Evolutionary conservation across 805 yeast species (phyloP), one percentile per base, ranked within the genome.

Genomic region (Kluyveromyces nonfermentans): DNA sequence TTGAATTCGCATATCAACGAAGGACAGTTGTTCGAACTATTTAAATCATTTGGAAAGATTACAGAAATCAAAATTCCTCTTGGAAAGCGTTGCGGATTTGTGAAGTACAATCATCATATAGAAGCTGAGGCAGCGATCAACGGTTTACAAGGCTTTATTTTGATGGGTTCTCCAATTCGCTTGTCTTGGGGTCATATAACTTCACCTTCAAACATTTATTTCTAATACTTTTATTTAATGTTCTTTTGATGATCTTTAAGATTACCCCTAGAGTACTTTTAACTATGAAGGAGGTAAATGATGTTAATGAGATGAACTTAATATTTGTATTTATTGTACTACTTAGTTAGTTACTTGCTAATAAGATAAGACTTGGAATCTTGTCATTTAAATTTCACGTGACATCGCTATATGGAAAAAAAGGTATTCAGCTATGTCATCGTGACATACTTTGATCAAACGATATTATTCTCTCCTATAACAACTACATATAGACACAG

Each of bases 11-110:
- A 50, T 17, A 78, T 80, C 25, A 66, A 72, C 12, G 93, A 82
- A 52, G 74, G 71, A 37, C 76, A 85, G 3, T 62, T 84, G 31
- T 70, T 71, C 43, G 69, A 78, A 0, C 59, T 83, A 16, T 84
- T 84, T 62, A 75, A 76, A 59, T 85, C 87, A 15, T 83, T 80
- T 65, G 94, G 94, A n/a, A 60, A 67, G 16, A 78, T 84, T 31
- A 63, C 73, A 21, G 81, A 78, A 50, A 82, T 84, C 35, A 82
- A 81, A 55, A 81, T 84, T 37, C 90, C 90, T 7, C 80, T 77
- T 1, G 86, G 87, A 12, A 84, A 83, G 56, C 83, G 84, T 46
- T 82, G 90, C 65, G 94, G 89, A 1, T 82, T 83, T 61, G 80
- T 84, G 45, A 80, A 77, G 55, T 84, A 77, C 58, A 66, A 74